Evolutionary conservation across 1,284 basidiomycete species (phyloP), one percentile per base, ranked within the genome.

Genomic region (Porodaedalea pini): DNA sequence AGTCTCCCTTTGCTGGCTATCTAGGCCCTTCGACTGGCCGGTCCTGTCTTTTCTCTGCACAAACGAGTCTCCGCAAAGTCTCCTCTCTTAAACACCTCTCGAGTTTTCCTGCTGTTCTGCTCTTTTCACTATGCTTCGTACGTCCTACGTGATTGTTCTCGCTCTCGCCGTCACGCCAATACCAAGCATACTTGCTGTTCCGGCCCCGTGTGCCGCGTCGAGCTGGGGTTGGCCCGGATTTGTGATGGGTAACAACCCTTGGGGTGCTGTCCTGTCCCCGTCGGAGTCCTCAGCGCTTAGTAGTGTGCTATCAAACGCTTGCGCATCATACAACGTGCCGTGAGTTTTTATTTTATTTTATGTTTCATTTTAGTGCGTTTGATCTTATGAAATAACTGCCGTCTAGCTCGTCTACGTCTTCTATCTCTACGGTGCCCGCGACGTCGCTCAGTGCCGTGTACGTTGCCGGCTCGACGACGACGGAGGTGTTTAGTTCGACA

Each of bases 211-310:
- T 66, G 72, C 77, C 32, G 73, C 68, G 56, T 60, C 66, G 37
- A 75, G 71, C 61, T 80, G 78, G 77, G 82, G 81, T 4, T 83
- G 77, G 75, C 70, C 76, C 23, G 79, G 79, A 17, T 66, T 64
- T 27, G 68, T 73, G 52, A 80, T 82, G 75, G 77, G 78, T 60
- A 72, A 68, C n/a, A 75, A 82, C 65, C 74, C 71, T 31, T 84
- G 80, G 80, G 81, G 81, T 52, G 55, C 49, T 25, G 65, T 67
- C 37, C 36, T 59, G 36, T 45, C 40, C 10, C 57, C 57, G 6
- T 25, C 51, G 8, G 13, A 52, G 27, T 49, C 51, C 8, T 21
- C 19, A 3, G 25, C 49, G 27, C 31, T 53, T 6, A 55, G 54
- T 29, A 43, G 43, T 27, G 50, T n/a, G 13, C 17, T 48, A 17